Evolutionary conservation across 179 eudicot genomes (phyloP).

Genomic region (Patellifolia procumbens): DNA sequence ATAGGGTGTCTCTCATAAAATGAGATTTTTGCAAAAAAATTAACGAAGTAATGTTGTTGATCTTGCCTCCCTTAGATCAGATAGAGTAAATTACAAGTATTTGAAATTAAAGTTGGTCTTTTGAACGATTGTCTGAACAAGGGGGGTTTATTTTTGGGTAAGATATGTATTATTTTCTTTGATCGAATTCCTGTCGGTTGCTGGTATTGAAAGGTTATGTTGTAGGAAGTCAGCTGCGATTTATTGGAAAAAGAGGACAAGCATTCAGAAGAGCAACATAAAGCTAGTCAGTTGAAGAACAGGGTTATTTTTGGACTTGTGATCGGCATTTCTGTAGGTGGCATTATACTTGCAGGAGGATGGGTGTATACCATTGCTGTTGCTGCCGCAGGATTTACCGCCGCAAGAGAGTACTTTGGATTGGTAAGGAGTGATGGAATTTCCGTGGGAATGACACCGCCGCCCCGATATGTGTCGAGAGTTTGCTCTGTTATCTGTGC

Average conservation of each 20-base stretch:
- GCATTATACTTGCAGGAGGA: constrained; percentile 86
- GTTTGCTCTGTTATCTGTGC: constrained; percentile 86
- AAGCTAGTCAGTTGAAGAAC: constrained; percentile 67
- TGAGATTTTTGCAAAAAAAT: neutral
- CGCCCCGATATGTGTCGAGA: constrained; percentile 90
- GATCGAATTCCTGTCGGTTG: constrained; percentile 14
- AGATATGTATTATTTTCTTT: neutral
- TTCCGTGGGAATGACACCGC: constrained; percentile 91
- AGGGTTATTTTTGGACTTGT: constrained; percentile 82
- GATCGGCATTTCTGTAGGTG: constrained; percentile 75
- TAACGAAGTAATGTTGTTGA: neutral
- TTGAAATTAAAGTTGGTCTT: neutral
- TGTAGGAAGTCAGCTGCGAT: constrained; percentile 56
- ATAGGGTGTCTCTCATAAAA: neutral
- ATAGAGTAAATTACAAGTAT: neutral
- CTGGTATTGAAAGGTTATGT: constrained; percentile 41
- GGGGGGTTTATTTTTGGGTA: neutral
- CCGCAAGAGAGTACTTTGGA: constrained; percentile 90
- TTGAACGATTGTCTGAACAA: neutral
- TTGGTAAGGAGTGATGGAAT: constrained; percentile 92
- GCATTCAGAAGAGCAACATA: constrained; percentile 42
- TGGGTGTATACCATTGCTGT: constrained; percentile 79
- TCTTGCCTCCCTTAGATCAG: neutral
- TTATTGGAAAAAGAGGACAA: constrained; percentile 38
- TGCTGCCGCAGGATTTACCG: constrained; percentile 70